Evolutionary conservation across 768 basidiomycete genomes (phyloP), one percentile per base, ranked within the genome.

Genomic region (Tremella mesenterica): DNA sequence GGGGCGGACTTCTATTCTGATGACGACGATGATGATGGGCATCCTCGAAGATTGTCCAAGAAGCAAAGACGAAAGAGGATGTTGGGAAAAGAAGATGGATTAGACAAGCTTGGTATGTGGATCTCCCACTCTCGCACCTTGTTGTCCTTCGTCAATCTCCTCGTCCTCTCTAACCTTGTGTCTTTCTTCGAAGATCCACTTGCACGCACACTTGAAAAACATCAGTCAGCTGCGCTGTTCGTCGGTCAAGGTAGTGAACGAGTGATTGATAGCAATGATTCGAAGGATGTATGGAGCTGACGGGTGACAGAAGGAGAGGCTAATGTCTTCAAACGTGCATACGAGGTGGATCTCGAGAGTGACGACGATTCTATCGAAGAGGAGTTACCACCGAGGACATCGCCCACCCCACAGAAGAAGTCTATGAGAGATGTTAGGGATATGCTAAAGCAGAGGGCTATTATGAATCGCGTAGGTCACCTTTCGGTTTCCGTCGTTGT

Each of bases 1-100:
- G 66, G 62, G 9, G 27, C 48, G 33, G 66, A 68, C 36, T 69
- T 64, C 45, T 50, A 54, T 47, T 53, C 52, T 8, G 57, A 54
- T 33, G 62, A 56, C 25, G 62, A 64, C 26, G 61, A 55, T 9
- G 60, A 54, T 9, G 49, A 57, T 31, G 21, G 48, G 14, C 28
- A 29, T 13, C 31, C 38, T 12, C 44, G 49, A 16, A 44, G 18
- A 25, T 33, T 16, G 49, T 26, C 20, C 18, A 50, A 46, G 31
- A 23, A 46, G 20, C 9, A 25, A 28, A 21, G 50, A 26, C 43
- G 36, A 16, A 44, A 31, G 36, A 44, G 36, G 41, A 53, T 25
- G 52, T 28, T 48, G 20, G 63, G 52, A 18, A 46, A 43, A 26
- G 58, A 57, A 44, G 63, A 67, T 45, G 57, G 54, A 3, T 21